Conservation (phyloP, 306 rosid species). For the Delonix regia region DNA sequence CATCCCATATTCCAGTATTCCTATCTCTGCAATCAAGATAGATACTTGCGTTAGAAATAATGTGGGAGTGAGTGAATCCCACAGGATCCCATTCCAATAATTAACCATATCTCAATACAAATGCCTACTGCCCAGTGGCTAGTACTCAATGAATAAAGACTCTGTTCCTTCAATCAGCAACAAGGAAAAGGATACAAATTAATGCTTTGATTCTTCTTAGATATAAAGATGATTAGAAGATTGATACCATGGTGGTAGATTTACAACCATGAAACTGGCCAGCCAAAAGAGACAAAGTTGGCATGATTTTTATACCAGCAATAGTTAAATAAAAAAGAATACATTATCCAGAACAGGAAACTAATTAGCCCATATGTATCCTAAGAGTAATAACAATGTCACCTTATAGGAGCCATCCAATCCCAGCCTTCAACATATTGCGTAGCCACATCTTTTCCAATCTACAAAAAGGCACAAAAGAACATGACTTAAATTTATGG, state of each 20-base stretch:
- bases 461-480: constrained; percentile 49
- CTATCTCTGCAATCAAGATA: constrained; percentile 72
- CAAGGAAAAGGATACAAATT: not conserved
- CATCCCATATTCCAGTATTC: constrained; percentile 99
- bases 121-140: not conserved
- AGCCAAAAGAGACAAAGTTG: constrained; percentile 6
- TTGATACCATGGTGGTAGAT: not conserved
- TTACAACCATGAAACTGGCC: constrained; percentile 12
- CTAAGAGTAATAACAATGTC: constrained; percentile 38
- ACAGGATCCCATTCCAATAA: not conserved
- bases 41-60: constrained; percentile 34
- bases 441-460: constrained; percentile 93
- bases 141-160: not conserved
- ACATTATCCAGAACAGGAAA: constrained; percentile 14
- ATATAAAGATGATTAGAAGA: constrained; percentile 26
- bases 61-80: not conserved
- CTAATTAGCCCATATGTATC: constrained; percentile 24
- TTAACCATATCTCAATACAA: not conserved
- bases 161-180: not conserved
- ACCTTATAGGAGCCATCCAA: constrained; percentile 99
- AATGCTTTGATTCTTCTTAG: not conserved
- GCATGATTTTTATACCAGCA: not conserved
- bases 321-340: not conserved
- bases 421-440: constrained; percentile 99
- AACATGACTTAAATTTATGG: constrained; percentile 18